Evolutionary conservation across 805 yeast species (phyloP).

Genomic region (Osmozyma mogii): DNA sequence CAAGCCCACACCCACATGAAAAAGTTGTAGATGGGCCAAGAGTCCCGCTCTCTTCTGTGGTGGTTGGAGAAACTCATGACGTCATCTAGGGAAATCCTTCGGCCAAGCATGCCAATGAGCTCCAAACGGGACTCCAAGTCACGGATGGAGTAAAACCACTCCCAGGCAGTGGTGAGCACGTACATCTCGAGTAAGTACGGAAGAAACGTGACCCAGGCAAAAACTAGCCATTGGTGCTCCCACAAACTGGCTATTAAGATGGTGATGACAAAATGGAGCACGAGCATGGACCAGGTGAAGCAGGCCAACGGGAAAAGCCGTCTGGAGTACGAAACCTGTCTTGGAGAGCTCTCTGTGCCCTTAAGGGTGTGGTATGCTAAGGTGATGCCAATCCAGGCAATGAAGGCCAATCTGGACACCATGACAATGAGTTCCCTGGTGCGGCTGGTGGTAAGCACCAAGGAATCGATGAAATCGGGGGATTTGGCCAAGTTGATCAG

Average conservation of each 20-base stretch:
- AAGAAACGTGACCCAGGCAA: slow-evolving; percentile 41
- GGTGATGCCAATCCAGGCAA: slow-evolving; percentile 23
- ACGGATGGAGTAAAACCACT: slow-evolving; percentile 54
- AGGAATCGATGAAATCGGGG: not conserved
- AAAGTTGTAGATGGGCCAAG: too few species aligned
- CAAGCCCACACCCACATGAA: too few species aligned
- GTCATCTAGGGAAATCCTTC: slow-evolving; percentile 46
- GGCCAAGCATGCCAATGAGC: slow-evolving; percentile 52
- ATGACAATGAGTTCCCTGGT: slow-evolving; percentile 19
- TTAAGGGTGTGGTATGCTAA: slow-evolving; percentile 31
- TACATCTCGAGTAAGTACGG: slow-evolving; percentile 40
- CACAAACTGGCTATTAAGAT: slow-evolving; percentile 20
- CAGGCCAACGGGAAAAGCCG: slow-evolving; percentile 42
- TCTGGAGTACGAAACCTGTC: slow-evolving; percentile 38
- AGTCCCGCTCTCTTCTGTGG: too few species aligned
- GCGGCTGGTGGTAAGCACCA: not conserved
- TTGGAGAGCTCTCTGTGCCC: slow-evolving; percentile 21
- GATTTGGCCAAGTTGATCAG: slow-evolving; percentile 5
- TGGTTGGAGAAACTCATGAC: slow-evolving; percentile 9
- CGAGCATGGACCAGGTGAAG: slow-evolving; percentile 33
- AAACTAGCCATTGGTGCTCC: slow-evolving; percentile 28
- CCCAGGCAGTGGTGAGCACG: slow-evolving; percentile 52
- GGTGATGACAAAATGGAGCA: slow-evolving; percentile 27
- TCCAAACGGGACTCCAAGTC: slow-evolving; percentile 43
- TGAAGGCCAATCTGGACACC: slow-evolving; percentile 21